Evolutionary conservation across 129 eudicot genomes (phyloP), one percentile per base, ranked within the genome.

Genomic region (Silybum marianum): DNA sequence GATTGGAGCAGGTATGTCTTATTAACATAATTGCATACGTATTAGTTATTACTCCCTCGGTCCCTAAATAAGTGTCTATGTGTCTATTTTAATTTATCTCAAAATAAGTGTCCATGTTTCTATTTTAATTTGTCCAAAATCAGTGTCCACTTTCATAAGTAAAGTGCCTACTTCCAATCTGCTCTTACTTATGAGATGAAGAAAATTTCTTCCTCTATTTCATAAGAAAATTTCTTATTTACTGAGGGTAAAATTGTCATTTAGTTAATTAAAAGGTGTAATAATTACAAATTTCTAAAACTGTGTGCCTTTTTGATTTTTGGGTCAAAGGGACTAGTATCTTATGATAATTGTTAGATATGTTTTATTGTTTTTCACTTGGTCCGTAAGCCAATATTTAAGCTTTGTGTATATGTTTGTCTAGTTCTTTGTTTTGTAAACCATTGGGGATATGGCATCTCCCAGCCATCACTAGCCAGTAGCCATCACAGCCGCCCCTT

Each of bases 1-100:
- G 98, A 93, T 87, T 95, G 98, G 98, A 89, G 91, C 70, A 91
- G 98, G 99, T 95, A 91, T 72, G 18, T 39, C 40, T 38, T 8
- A 24, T 38, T 8, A 24, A 46, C 24, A 63, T 78, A 30, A 6
- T 7, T 24, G 65, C 78, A 25, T 62, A 73, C 69, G 40, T 62
- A 36, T 63, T 68, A 9, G 4, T 80, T 32, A 32, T 32, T 32
- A 3, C 36, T 32, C 36, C 60, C 60, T 4, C 6, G 3, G n/a
- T 46, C 66, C 54, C 54, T 44, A 40, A 40, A 40, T 40, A 40
- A 40, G 3, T 40, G 13, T 40, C 48, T 13, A 40, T 9, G 48
- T 40, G 9, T 40, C 48, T 9, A 40, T 40, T 54, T 54, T n/a
- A 54, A 51, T 51, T 18, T 18, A 7, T 54, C 63, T 5, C 63